Evolutionary conservation across 768 basidiomycete species (phyloP), one percentile per base, ranked within the genome.

Genomic region (Pleurotus giganteus): DNA sequence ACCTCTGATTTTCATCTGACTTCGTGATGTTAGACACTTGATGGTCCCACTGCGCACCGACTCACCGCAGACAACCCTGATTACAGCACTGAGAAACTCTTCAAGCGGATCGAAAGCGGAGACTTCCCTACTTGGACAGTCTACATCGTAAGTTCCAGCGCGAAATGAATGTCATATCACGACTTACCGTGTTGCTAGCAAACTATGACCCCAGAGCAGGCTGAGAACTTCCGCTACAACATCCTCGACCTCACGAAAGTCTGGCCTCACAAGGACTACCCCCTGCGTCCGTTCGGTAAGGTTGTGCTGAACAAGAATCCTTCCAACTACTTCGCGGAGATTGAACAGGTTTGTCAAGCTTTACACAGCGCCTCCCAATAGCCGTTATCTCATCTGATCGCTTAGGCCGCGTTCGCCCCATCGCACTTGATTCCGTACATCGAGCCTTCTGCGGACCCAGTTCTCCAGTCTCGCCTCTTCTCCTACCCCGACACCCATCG

Each of bases 381-480:
- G 61, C 43, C 62, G 64, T 58, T 69, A 66, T 34, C 60, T 46
- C 4, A 26, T 28, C 24, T 39, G 62, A 57, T 56, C 32, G 31
- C 24, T 28, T 56, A 88, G 81, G 76, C 73, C 56, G 94, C 94
- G 2, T 95, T 92, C 79, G 83, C 92, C 17, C 95, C 95, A 0
- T 89, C 91, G 0, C 95, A 98, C 70, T 73, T 84, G 46, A 69
- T 96, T 8, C 91, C 90, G 1, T 95, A 94, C 71, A 83, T 94
- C 60, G 95, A 97, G 75, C 82, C 93, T 36, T 88, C 90, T 3
- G 83, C 86, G 19, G 95, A 98, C 71, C 95, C 95, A 21, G 91
- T 98, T 61, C 80, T 98, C 60, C 94, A 98, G 68, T 89, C 90
- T 19, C 91, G 95, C 53, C 82, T 97, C 45, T 98, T 97, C 85